Base-by-base conservation (phyloP, 805 yeast genomes). In the Saitoella complicata region DNA sequence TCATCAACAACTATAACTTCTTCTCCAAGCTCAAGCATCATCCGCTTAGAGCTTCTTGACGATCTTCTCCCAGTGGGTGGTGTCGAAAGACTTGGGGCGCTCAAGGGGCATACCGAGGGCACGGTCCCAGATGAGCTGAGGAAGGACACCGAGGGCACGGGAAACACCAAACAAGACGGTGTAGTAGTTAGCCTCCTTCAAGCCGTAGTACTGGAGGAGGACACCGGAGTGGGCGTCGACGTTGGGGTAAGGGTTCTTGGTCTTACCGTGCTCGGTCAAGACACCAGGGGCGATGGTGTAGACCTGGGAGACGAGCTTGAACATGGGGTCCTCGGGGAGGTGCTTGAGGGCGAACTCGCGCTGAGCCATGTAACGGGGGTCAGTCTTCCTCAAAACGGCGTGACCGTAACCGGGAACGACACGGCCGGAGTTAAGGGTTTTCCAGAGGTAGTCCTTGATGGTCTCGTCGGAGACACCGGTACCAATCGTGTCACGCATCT, bases 321-420 rank as follows among this genome's bases (percentile, higher is more conserved):
- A 78, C 56, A 76, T 68, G 43, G 70, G 72, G 61, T 80, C 80
- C 60, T 70, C 58, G 6, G 68, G 63, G 12, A 41, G 38, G 43
- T 72, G 65, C 40, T 61, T 58, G 55, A 70, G 65, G 44, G 79
- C 86, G 61, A 79, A 80, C 56, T 73, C 73, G 57, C 79, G 68
- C 69, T 77, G 78, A 47, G 87, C 88, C 46, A 72, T 69, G 66
- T 76, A 81, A 56, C 91, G 71, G 49, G 91, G 91, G 63, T 81
- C 91, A 42, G 88, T 76, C 70, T 74, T 76, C 65, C 93, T 72
- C 62, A 81, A 70, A 43, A 81, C 91, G 45, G 91, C 91, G 62
- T 81, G 93, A 41, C 93, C 93, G 67, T 82, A 82, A 49, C 93
- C 93, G 50, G 93, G 93, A 51, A 81, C 77, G 49, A 81, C 91